A percentile compares a stretch with the other conserved stretches of the same genome.
Evolutionary conservation across 306 rosid genomes (phyloP).

Genomic region (Psophocarpus tetragonolobus): DNA sequence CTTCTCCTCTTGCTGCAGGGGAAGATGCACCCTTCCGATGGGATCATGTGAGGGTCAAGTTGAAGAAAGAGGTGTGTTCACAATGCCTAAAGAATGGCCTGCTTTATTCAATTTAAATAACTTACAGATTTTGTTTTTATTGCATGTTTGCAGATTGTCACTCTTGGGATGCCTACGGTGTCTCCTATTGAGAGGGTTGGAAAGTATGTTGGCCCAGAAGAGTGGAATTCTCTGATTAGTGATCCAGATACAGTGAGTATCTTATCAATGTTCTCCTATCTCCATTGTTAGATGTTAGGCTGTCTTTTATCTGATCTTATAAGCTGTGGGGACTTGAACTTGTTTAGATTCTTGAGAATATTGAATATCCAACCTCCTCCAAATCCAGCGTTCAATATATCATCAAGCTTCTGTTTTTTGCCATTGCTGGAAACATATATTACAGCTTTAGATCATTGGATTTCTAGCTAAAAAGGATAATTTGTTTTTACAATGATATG

Average conservation of each 20-base stretch:
- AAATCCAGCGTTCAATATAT: not conserved
- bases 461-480: not conserved
- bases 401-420: not conserved
- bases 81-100: not conserved
- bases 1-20: slow-evolving; percentile 93
- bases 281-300: not conserved
- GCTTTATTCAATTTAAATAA: slow-evolving; percentile 7
- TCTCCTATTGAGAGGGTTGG: slow-evolving; percentile 86
- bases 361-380: slow-evolving; percentile 10
- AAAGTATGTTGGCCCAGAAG: slow-evolving; percentile 73
- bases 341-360: slow-evolving; percentile 19
- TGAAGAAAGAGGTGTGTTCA: slow-evolving; percentile 82
- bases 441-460: not conserved
- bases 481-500: not conserved
- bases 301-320: not conserved
- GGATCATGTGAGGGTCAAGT: slow-evolving; percentile 97
- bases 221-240: slow-evolving; percentile 80
- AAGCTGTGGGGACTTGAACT: not conserved
- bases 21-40: slow-evolving; percentile 91
- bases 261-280: slow-evolving; percentile 8
- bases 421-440: not conserved
- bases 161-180: slow-evolving; percentile 83
- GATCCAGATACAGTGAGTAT: slow-evolving; percentile 79
- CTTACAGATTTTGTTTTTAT: not conserved
- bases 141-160: slow-evolving; percentile 67